Evolutionary conservation across 176 grass and related monocot species (phyloP).

Genomic region (Canna indica): DNA sequence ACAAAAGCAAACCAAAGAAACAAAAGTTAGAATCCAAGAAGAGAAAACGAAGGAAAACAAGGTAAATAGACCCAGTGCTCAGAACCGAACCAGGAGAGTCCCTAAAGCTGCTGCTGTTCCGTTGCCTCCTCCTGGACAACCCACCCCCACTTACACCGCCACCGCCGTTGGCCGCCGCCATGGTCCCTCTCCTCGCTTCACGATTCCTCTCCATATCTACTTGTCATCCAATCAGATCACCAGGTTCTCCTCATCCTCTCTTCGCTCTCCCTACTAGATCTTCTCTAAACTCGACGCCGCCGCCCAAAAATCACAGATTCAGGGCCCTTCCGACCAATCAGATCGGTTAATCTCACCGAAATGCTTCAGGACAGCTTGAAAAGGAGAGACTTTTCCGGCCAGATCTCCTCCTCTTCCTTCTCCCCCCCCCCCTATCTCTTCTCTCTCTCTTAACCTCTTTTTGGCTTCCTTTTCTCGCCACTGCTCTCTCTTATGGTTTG

Average conservation of each 20-base stretch:
- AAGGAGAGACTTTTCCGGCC: background rate
- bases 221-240: conserved; percentile 5
- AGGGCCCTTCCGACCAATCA: background rate
- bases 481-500: conserved; percentile 22
- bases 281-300: background rate
- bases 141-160: conserved; percentile 38
- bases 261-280: background rate
- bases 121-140: conserved; percentile 42
- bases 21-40: conserved; percentile 14
- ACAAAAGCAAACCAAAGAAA: background rate
- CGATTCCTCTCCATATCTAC: conserved; percentile 11
- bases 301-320: background rate
- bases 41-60: background rate
- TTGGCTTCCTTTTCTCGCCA: conserved; percentile 12
- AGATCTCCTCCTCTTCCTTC: background rate
- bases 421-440: background rate
- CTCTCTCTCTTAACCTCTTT: conserved; percentile 1
- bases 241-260: background rate
- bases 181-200: conserved; percentile 11
- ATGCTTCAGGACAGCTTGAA: background rate
- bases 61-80: background rate
- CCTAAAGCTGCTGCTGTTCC: conserved; percentile 35
- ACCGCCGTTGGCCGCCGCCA: conserved; percentile 25
- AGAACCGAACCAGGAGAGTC: conserved; percentile 26
- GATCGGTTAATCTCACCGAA: background rate